Percentiles rank a stretch among this genome's conserved stretches.
These are phyloP conservation scores for Tolypocladium cylindrosporum DNA, from an alignment of 2,329 filamentous ascomycete genomes.

Conservation along the genomic window DNA sequence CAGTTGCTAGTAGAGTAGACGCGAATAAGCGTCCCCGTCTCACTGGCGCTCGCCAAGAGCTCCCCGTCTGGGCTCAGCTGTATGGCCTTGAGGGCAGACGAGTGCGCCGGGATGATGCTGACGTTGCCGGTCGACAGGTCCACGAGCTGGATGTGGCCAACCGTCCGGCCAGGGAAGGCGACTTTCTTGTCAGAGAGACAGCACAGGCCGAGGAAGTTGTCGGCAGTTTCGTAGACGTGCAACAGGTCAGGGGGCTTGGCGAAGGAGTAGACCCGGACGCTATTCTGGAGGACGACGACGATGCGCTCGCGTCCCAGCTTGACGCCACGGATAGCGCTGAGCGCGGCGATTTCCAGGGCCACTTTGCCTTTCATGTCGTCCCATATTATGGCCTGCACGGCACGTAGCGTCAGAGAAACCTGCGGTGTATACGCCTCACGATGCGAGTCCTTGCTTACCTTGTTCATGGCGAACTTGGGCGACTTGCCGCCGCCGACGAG, in stretches of 20 bases:
- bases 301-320: slow-evolving; percentile 68
- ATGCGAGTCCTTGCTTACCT: slow-evolving; percentile 35
- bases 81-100: slow-evolving; percentile 66
- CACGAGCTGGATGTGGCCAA: slow-evolving; percentile 83
- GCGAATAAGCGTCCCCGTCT: slow-evolving; percentile 81
- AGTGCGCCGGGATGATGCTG: slow-evolving; percentile 88
- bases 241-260: slow-evolving; percentile 60
- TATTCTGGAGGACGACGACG: slow-evolving; percentile 72
- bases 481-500: slow-evolving; percentile 80
- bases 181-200: slow-evolving; percentile 64
- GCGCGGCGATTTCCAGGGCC: slow-evolving; percentile 69
- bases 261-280: slow-evolving; percentile 72
- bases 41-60: slow-evolving; percentile 79
- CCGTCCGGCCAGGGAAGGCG: slow-evolving; percentile 77
- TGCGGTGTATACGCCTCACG: neutral
- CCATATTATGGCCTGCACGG: slow-evolving; percentile 67
- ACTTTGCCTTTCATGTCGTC: slow-evolving; percentile 69
- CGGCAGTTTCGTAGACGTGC: slow-evolving; percentile 72
- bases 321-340: slow-evolving; percentile 71
- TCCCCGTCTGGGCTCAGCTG: slow-evolving; percentile 71
- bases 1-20: slow-evolving; percentile 75
- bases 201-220: slow-evolving; percentile 74
- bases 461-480: slow-evolving; percentile 81
- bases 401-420: neutral
- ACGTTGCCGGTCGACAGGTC: slow-evolving; percentile 70